Evolutionary conservation across 257 asterid species (phyloP), one percentile per base, ranked within the genome.

Genomic region (Solanum chmielewskii): DNA sequence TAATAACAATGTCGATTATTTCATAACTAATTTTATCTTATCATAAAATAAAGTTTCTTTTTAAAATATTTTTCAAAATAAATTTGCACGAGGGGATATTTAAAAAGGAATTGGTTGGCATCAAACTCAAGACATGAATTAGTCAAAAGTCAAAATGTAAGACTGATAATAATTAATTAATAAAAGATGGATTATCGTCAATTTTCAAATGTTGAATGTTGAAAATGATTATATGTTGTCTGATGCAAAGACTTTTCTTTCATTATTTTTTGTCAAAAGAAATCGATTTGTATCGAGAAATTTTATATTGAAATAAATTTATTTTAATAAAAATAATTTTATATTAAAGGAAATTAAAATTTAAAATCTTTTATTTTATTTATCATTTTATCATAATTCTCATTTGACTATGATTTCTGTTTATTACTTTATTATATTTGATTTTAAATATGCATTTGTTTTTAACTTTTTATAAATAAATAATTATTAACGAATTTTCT

Each of bases 191-290:
- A 45, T 42, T 42, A 47, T 27, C 83, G 87, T 70, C 71, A 85
- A 70, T 47, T 37, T 85, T 85, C 87, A 47, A 85, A 85, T 1
- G 69, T 85, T 85, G 87, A 85, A 45, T 75, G 64, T 85, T 85
- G 87, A 45, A 85, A 85, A 69, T 42, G 52, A 6, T 70, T 47
- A 12, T 70, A 31, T 3, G 7, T 25, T 70, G 49, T 44, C 70
- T 84, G 25, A 70, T 85, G 69, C 29, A 27, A 18, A 20, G 85
- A 81, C 85, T 81, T 81, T 12, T 81, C 69, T 49, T 29, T 69
- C n/a, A 20, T 56, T 56, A 20, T 27, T 56, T 56, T 56, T 56
- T 56, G 4, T 3, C 20, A 27, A 20, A 20, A 56, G 4, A 31
- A 31, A 56, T 56, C 0, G 5, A 56, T 56, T 56, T 11, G 64